These are phyloP conservation scores for Eucalyptus marginata DNA, from an alignment of 345 rosid species.

Conservation along the genomic window DNA sequence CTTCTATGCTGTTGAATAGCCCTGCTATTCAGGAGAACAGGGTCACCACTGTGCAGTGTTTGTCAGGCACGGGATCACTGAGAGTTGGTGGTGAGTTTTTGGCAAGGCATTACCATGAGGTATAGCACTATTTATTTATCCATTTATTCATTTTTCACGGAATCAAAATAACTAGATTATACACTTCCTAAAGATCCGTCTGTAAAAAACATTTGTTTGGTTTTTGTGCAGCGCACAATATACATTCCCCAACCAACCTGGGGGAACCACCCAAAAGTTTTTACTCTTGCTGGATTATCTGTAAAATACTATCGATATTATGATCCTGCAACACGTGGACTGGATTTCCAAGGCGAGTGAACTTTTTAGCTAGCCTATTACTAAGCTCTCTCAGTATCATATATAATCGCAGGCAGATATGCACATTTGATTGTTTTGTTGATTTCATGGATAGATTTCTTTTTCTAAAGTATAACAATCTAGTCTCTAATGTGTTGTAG, in stretches of 20 bases:
- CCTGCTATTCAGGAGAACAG: constrained; percentile 68
- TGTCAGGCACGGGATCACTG: constrained; percentile 88
- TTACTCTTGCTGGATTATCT: constrained; percentile 71
- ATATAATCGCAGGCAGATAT: background rate
- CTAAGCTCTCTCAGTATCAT: background rate
- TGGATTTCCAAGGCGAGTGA: constrained; percentile 58
- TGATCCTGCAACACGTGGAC: constrained; percentile 87
- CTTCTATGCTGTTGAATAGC: constrained; percentile 18
- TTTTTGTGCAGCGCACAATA: constrained; percentile 51
- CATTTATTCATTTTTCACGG: background rate
- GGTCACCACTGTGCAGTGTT: constrained; percentile 72
- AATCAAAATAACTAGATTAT: background rate
- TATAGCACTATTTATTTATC: background rate
- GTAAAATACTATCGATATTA: constrained; percentile 88
- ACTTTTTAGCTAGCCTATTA: background rate
- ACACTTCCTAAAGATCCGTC: background rate
- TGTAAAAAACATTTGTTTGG: background rate
- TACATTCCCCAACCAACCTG: constrained; percentile 94
- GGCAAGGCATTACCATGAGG: constrained; percentile 70
- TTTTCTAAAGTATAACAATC: background rate
- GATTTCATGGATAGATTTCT: background rate
- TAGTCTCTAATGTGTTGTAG: constrained; percentile 15
- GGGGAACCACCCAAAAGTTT: constrained; percentile 96
- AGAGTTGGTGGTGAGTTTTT: constrained; percentile 90
- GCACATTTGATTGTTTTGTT: background rate